Conservation (phyloP, 306 rosid species). For the Castanea mollissima region DNA sequence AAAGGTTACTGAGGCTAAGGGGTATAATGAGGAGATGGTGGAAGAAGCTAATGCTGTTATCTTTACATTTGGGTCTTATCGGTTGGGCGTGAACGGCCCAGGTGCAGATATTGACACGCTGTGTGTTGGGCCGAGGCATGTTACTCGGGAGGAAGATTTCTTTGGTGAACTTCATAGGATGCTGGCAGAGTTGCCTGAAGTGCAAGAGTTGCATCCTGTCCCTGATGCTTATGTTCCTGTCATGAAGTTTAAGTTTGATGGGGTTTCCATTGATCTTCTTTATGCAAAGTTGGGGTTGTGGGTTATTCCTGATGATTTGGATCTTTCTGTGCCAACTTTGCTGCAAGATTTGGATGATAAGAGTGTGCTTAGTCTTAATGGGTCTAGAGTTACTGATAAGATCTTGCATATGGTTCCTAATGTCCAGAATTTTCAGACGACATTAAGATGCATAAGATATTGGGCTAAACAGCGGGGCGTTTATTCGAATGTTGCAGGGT, state of each 20-base stretch:
- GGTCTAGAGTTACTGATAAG: background rate
- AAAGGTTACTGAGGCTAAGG: background rate
- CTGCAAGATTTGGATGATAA: background rate
- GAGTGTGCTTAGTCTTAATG: background rate
- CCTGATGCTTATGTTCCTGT: slow-evolving; percentile 2
- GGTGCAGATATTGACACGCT: slow-evolving; percentile 2
- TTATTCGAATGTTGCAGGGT: slow-evolving; percentile 3
- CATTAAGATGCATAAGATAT: background rate
- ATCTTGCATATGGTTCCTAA: background rate
- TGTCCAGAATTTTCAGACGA: background rate
- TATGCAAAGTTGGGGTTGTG: background rate
- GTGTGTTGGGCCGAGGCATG: slow-evolving; percentile 7
- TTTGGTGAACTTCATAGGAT: background rate
- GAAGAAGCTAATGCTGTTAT: background rate
- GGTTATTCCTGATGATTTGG: slow-evolving; percentile 5
- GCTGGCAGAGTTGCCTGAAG: background rate
- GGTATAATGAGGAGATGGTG: background rate
- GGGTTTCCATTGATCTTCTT: slow-evolving; percentile 4
- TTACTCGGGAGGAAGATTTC: background rate
- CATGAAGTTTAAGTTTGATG: slow-evolving; percentile 3
- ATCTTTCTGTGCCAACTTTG: background rate
- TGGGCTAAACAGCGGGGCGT: background rate
- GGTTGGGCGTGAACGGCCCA: slow-evolving; percentile 2
- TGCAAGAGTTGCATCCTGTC: background rate
- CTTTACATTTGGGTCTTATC: background rate